Evolutionary conservation across 352 stramenopile species (phyloP).

Genomic region (Discostella stelligera): DNA sequence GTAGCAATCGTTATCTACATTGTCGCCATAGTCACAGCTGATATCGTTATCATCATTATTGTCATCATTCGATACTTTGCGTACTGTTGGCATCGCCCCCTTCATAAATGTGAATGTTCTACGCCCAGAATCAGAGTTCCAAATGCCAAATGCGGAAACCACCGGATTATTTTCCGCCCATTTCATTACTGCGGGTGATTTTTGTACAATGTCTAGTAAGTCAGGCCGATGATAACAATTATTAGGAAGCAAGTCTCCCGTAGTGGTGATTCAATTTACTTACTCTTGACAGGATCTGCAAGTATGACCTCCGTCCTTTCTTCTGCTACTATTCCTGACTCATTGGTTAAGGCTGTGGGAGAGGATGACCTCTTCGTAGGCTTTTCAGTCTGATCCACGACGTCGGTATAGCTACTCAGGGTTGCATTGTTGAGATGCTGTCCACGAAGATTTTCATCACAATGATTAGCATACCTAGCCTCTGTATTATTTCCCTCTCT

Average conservation of each 20-base stretch:
- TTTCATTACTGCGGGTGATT: conserved; percentile 46
- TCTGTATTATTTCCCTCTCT: too few species aligned
- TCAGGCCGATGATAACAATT: background rate
- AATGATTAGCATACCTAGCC: background rate
- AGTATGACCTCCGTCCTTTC: conserved; percentile 1
- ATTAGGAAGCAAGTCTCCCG: background rate
- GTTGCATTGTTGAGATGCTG: background rate
- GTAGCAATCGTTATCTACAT: background rate
- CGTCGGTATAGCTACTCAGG: background rate
- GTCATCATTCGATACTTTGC: conserved; percentile 1
- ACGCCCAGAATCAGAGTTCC: conserved; percentile 28
- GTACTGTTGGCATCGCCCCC: background rate
- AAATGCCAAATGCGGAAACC: conserved; percentile 44
- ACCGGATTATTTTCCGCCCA: conserved; percentile 69
- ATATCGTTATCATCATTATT: conserved; percentile 4
- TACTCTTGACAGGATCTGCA: conserved; percentile 3
- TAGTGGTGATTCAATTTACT: background rate
- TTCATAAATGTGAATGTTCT: conserved; percentile 24
- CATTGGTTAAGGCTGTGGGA: too few species aligned
- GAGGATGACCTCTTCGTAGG: background rate
- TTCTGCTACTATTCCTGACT: background rate
- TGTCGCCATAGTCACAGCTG: background rate
- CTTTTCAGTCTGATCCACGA: background rate
- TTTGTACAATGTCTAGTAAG: background rate
- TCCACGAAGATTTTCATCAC: too few species aligned